These are phyloP conservation scores for Isatis lusitanica DNA, from an alignment of 441 rosid genomes.

Conservation along the genomic window DNA sequence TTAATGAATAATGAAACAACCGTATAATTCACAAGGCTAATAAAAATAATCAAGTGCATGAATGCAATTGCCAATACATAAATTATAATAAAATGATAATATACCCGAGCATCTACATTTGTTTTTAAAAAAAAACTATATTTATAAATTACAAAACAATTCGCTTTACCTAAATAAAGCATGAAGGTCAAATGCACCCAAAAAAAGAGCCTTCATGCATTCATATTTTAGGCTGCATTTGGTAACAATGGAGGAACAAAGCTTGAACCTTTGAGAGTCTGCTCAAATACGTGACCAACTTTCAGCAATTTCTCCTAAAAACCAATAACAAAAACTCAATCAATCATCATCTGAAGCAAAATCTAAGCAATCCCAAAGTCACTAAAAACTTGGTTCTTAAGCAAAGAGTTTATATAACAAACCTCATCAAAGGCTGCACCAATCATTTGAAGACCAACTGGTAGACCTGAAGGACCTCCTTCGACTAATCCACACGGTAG, in stretches of 20 bases:
- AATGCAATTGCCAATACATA: background rate
- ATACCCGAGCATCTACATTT: slow-evolving; percentile 16
- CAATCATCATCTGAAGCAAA: background rate
- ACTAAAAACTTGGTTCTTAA: background rate
- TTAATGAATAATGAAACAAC: background rate
- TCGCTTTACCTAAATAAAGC: background rate
- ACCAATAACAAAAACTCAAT: background rate
- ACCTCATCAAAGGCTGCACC: slow-evolving; percentile 91
- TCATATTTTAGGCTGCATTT: slow-evolving; percentile 23
- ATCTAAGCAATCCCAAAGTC: background rate
- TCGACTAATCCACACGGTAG: slow-evolving; percentile 88
- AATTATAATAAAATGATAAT: background rate
- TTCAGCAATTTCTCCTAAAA: slow-evolving; percentile 72
- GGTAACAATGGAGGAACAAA: slow-evolving; percentile 72
- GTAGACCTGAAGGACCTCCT: slow-evolving; percentile 68
- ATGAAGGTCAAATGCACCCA: background rate
- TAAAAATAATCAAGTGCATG: slow-evolving; percentile 8
- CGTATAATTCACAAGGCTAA: background rate
- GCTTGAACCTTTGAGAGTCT: slow-evolving; percentile 64
- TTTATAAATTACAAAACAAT: slow-evolving; percentile 5
- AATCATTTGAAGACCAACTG: slow-evolving; percentile 93
- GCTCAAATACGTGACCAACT: slow-evolving; percentile 85
- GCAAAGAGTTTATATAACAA: background rate
- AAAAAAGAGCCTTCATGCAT: background rate
- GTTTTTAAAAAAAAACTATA: background rate